Evolutionary conservation across 2,329 filamentous ascomycete genomes (phyloP).

Genomic region (Scleromitrula shiraiana): DNA sequence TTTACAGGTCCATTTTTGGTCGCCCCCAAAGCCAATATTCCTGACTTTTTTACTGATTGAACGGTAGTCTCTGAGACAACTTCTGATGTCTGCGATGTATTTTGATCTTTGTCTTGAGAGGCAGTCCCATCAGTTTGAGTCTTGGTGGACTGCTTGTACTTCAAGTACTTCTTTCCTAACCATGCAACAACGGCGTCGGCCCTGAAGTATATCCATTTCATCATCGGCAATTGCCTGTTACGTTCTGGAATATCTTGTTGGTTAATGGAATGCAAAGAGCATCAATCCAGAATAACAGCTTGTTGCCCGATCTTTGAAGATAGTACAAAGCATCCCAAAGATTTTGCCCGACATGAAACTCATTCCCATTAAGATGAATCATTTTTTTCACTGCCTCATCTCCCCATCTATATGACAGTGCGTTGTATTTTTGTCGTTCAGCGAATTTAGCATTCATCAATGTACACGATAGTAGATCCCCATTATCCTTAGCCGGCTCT

Average conservation of each 20-base stretch:
- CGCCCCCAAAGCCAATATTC: not conserved
- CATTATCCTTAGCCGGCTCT: not conserved
- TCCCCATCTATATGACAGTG: constrained; percentile 24
- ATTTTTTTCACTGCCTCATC: constrained; percentile 5
- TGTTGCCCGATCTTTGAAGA: not conserved
- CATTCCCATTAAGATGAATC: constrained; percentile 14
- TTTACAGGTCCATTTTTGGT: not conserved
- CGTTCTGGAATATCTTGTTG: not conserved
- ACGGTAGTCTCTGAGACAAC: not conserved
- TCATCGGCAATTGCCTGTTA: constrained; percentile 4
- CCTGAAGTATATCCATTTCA: constrained; percentile 3
- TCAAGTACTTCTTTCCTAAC: not conserved
- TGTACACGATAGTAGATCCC: not conserved
- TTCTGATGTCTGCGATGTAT: not conserved
- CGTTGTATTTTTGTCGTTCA: constrained; percentile 16
- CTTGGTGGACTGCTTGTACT: not conserved
- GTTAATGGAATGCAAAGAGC: constrained; percentile 11
- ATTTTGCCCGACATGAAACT: not conserved
- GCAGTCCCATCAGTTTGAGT: not conserved
- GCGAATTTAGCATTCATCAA: constrained; percentile 8
- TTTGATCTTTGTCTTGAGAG: not conserved
- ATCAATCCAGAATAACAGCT: constrained; percentile 6
- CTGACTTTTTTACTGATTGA: not conserved
- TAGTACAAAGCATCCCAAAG: not conserved
- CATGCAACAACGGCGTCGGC: constrained; percentile 1